Conservation (phyloP, 2,329 filamentous ascomycete species). For the Fusarium sp. region DNA sequence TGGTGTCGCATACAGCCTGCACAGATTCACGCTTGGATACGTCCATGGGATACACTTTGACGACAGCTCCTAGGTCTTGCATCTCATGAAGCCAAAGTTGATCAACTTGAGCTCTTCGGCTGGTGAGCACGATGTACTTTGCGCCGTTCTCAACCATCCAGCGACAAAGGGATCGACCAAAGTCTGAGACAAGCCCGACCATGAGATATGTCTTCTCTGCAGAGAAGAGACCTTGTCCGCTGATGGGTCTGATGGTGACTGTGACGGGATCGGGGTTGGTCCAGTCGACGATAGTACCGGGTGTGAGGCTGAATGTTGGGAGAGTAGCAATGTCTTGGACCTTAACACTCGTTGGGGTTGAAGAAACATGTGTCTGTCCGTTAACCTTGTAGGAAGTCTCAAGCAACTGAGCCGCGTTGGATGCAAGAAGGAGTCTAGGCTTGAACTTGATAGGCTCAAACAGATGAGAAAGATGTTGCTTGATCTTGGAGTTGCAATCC, state of each 20-base stretch:
- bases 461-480: neutral
- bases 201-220: neutral
- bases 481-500: neutral
- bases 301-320: neutral
- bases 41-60: constrained; percentile 2
- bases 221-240: neutral
- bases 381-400: neutral
- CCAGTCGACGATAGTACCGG: neutral
- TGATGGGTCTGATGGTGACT: neutral
- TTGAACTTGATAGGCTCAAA: neutral
- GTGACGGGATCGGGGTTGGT: neutral
- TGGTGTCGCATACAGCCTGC: neutral
- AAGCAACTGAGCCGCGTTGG: neutral
- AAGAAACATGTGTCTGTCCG: neutral
- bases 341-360: neutral
- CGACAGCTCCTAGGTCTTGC: neutral
- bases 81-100: neutral
- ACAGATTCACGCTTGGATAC: constrained; percentile 3
- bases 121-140: neutral
- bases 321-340: neutral
- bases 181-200: constrained; percentile 2
- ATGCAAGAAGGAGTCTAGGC: neutral
- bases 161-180: neutral
- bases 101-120: neutral
- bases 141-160: constrained; percentile 1